Percentiles rank a stretch among this genome's conserved stretches.
Evolutionary conservation across 768 basidiomycete genomes (phyloP).

Genomic region (Lactarius indigo): DNA sequence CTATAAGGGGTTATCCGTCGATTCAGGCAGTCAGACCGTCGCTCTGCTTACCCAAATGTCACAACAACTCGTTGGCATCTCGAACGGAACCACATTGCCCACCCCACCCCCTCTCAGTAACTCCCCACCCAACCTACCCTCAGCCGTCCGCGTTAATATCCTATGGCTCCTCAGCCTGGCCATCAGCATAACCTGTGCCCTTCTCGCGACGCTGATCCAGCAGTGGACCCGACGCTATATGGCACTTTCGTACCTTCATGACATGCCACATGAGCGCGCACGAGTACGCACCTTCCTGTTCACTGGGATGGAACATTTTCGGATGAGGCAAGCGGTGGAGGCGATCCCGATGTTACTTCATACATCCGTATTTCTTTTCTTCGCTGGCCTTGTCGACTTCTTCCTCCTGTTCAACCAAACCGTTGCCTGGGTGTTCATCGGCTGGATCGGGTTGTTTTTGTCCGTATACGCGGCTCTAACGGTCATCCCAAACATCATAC

Average conservation of each 20-base stretch:
- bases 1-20: not conserved
- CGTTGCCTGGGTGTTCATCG: not conserved
- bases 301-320: not conserved
- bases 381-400: slow-evolving; percentile 3
- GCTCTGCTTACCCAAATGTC: not conserved
- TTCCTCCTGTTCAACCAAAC: slow-evolving; percentile 3
- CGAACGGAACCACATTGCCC: not conserved
- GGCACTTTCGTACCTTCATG: not conserved
- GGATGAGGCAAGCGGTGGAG: not conserved
- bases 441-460: not conserved
- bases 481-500: not conserved
- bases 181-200: slow-evolving; percentile 1
- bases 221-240: slow-evolving; percentile 1
- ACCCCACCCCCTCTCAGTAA: not conserved
- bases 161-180: slow-evolving; percentile 3
- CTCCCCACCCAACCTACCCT: not conserved
- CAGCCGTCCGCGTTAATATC: not conserved
- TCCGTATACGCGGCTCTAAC: not conserved
- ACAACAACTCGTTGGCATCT: slow-evolving; percentile 2
- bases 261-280: not conserved
- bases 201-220: slow-evolving; percentile 3
- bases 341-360: slow-evolving; percentile 1
- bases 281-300: slow-evolving; percentile 5
- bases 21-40: not conserved
- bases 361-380: slow-evolving; percentile 2